These are phyloP conservation scores for Ganoderma leucocontextum DNA, from an alignment of 1,284 basidiomycete genomes.

Conservation along the genomic window DNA sequence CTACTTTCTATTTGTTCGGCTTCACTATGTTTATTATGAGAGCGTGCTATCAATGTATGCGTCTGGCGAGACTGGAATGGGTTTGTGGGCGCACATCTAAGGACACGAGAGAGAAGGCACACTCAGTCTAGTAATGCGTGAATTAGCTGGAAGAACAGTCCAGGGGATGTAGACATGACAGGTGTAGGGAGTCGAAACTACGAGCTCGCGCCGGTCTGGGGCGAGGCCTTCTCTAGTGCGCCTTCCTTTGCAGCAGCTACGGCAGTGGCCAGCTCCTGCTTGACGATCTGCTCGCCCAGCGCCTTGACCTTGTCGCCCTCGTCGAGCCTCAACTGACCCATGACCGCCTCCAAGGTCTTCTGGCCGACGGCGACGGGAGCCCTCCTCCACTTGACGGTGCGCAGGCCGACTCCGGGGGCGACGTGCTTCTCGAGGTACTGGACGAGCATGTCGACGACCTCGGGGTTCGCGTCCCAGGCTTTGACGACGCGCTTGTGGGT, in stretches of 20 bases:
- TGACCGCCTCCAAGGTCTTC: constrained; percentile 51
- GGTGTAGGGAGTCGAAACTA: not conserved
- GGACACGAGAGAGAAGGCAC: not conserved
- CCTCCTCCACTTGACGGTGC: constrained; percentile 82
- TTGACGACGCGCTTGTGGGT: constrained; percentile 90
- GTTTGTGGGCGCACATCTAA: not conserved
- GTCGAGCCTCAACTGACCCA: constrained; percentile 37
- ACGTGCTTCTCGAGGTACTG: constrained; percentile 83
- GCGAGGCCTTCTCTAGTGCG: constrained; percentile 14
- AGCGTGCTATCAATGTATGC: not conserved
- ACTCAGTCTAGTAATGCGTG: not conserved
- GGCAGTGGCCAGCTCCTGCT: constrained; percentile 49
- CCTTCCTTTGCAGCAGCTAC: constrained; percentile 25
- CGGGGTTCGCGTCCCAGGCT: constrained; percentile 87
- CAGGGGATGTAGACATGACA: not conserved
- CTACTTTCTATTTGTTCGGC: not conserved
- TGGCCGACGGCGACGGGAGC: constrained; percentile 72
- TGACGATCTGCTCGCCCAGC: constrained; percentile 56
- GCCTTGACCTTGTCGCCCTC: constrained; percentile 43
- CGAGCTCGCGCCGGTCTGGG: not conserved
- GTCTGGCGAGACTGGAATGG: not conserved
- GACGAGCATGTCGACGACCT: constrained; percentile 85
- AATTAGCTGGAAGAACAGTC: not conserved
- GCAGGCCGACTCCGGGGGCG: constrained; percentile 88
- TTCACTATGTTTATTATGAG: constrained; percentile 1